phyloP scores from a whole-genome alignment of 352 stramenopile species.

The Phytopythium vexans region DNA sequence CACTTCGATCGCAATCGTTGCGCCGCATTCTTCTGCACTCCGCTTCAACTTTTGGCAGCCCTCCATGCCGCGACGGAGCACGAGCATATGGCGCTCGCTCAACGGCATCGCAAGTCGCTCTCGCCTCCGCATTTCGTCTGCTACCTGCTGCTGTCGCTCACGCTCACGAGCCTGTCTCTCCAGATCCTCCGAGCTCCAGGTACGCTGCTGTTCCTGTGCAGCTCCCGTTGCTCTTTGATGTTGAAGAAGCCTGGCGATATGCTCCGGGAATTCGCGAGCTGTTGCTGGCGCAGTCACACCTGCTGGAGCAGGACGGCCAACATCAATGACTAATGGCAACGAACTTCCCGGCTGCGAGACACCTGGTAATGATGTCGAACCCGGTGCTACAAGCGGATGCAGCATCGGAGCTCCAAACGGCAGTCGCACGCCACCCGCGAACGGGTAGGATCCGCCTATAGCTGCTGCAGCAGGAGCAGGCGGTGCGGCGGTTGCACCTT shows the following conservation, averaged over 20 bases:
- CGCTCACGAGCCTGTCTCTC: constrained; percentile 7
- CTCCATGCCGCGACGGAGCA: constrained; percentile 67
- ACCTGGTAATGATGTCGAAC: background rate
- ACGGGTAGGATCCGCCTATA: background rate
- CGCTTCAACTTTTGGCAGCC: constrained; percentile 69
- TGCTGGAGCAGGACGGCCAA: background rate
- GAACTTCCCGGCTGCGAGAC: background rate
- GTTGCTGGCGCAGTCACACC: background rate
- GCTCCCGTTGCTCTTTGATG: constrained; percentile 2
- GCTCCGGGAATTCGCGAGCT: constrained; percentile 12
- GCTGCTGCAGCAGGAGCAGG: background rate
- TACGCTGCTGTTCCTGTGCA: constrained; percentile 8
- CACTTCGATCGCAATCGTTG: constrained; percentile 73
- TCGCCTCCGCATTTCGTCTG: constrained; percentile 20
- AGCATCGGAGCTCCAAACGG: background rate
- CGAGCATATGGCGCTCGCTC: constrained; percentile 55
- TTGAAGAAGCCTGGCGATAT: constrained; percentile 12
- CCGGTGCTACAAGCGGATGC: too few species aligned
- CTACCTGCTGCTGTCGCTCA: constrained; percentile 11
- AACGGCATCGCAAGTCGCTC: constrained; percentile 51
- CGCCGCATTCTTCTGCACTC: constrained; percentile 50
- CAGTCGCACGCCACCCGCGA: background rate
- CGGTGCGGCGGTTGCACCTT: constrained; percentile 25
- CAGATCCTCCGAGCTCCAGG: background rate
- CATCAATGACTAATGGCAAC: background rate